Evolutionary conservation across 305 asterid genomes (phyloP).

Genomic region (Withania somnifera): DNA sequence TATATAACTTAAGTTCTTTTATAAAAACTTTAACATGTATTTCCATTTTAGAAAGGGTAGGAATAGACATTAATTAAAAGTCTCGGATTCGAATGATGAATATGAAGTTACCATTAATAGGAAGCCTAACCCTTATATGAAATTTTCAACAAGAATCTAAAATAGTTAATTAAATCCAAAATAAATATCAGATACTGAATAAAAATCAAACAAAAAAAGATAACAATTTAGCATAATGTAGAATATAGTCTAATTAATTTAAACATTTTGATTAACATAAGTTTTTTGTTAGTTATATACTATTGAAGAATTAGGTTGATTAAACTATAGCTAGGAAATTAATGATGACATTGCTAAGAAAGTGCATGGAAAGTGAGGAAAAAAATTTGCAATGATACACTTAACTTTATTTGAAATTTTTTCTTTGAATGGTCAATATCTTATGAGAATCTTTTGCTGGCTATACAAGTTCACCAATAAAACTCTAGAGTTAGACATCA

Average conservation of each 20-base stretch:
- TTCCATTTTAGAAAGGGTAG: no score
- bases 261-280: neutral
- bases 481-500: constrained; percentile 33
- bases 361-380: constrained; percentile 38
- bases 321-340: neutral
- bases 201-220: neutral
- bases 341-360: constrained; percentile 24
- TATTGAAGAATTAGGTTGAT: neutral
- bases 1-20: neutral
- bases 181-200: neutral
- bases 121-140: no score
- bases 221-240: neutral
- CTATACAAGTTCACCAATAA: constrained; percentile 31
- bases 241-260: neutral
- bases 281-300: neutral
- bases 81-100: neutral
- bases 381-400: constrained; percentile 19
- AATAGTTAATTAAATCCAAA: neutral
- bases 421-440: constrained; percentile 63
- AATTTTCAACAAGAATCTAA: no score
- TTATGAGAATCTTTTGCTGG: constrained; percentile 55
- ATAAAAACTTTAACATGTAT: neutral
- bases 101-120: neutral
- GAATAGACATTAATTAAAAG: neutral
- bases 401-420: constrained; percentile 31